A percentile compares a stretch with the other conserved stretches of the same genome.
Evolutionary conservation across 768 basidiomycete species (phyloP).

Genomic region (Pulveroboletus sp.): DNA sequence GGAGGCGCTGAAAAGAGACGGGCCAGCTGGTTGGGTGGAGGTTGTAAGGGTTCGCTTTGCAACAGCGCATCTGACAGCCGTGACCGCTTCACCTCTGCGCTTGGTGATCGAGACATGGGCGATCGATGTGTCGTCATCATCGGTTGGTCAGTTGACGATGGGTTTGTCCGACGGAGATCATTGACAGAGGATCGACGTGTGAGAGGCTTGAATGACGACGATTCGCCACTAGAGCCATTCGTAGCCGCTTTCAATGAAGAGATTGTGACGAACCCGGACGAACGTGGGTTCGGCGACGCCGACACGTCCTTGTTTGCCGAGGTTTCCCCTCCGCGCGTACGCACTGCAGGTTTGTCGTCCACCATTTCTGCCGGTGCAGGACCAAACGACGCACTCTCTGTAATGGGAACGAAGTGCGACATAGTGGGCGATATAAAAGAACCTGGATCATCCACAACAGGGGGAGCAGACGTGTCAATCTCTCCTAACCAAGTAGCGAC

Average conservation of each 20-base stretch:
- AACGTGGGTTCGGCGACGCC: conserved; percentile 61
- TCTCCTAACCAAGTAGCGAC: conserved; percentile 76
- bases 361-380: conserved; percentile 8
- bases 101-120: conserved; percentile 12
- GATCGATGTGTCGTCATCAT: neutral
- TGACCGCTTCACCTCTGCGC: conserved; percentile 8
- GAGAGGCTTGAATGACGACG: conserved; percentile 10
- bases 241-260: conserved; percentile 40
- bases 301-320: conserved; percentile 21
- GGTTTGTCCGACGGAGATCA: conserved; percentile 7
- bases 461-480: conserved; percentile 54
- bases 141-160: neutral
- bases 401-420: conserved; percentile 27
- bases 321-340: conserved; percentile 1
- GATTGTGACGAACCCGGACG: conserved; percentile 71
- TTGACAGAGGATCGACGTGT: conserved; percentile 20
- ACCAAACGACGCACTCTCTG: conserved; percentile 20
- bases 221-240: conserved; percentile 1
- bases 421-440: conserved; percentile 32
- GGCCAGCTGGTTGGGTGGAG: neutral
- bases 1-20: conserved; percentile 9
- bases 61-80: neutral
- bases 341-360: neutral
- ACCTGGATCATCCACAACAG: conserved; percentile 35
- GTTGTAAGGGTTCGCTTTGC: neutral